Evolutionary conservation across 73 alveolate genomes (phyloP), one percentile per base, ranked within the genome.

Genomic region (Paraurostyla sp.): DNA sequence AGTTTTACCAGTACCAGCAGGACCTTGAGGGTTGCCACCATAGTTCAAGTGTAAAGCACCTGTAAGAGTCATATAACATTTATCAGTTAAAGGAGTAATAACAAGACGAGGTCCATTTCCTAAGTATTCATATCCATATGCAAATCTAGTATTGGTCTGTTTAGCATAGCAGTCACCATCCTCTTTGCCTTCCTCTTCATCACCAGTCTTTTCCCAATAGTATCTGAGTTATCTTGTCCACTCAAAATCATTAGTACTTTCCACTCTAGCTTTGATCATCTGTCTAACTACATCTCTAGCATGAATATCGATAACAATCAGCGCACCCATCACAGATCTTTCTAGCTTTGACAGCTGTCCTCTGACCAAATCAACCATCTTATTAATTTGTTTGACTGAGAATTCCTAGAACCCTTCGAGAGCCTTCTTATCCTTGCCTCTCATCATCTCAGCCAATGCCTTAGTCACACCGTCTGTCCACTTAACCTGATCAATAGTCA

Each of bases 1-100:
- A 0, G 99, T 97, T 90, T 97, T 97, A 35, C 99, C 99, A 0
- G 99, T 97, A 62, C 99, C 99, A 23, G 99, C 99, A 0, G 99
- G 99, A 15, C 99, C 99, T 20, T 98, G 98, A 6, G 99, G 99
- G 29, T 99, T 99, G 36, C 99, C 99, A 27, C 99, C 99, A 71
- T 91, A 97, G 57, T 96, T 95, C 60, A 97, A 87, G 89, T 97
- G 96, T 62, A 96, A 86, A 25, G 99, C 99, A 60, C 99, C 97
- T 2, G 99, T 97, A 29, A 97, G 87, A 43, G 99, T 97, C 68
- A 97, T 94, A 80, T 96, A 97, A 83, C 99, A 97, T 84, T 95
- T 97, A 96, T 97, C 99, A 51, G 99, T 97, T 40, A 97, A 85
- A 16, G 99, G 99, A 52, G 99, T 97, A 33, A 97, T 97, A 69